These are phyloP conservation scores for Salix brachista DNA, from an alignment of 345 rosid genomes.

Conservation along the genomic window DNA sequence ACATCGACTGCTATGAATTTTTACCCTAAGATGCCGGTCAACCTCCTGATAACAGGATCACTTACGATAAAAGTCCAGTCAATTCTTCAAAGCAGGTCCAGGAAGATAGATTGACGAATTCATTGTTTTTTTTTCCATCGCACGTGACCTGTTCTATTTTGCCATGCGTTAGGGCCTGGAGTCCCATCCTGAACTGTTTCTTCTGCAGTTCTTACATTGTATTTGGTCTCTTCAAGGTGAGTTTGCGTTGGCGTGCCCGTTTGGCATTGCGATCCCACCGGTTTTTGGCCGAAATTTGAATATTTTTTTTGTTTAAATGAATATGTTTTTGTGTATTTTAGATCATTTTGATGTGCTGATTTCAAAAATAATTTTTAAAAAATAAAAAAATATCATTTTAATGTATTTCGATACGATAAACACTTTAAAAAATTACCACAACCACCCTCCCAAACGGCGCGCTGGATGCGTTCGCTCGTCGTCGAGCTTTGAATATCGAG, in stretches of 20 bases:
- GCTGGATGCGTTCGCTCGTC: neutral
- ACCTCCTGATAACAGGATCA: neutral
- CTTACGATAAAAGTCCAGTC: neutral
- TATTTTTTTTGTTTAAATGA: too few species aligned
- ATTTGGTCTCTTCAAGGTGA: constrained; percentile 16
- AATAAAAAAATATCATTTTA: too few species aligned
- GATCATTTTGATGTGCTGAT: too few species aligned
- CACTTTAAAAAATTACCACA: too few species aligned
- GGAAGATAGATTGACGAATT: neutral
- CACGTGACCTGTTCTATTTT: constrained; percentile 17
- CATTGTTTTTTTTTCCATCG: neutral
- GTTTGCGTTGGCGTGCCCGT: neutral
- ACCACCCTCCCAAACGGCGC: too few species aligned
- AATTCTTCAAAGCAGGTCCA: neutral
- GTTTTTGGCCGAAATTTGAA: too few species aligned
- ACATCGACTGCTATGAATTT: neutral
- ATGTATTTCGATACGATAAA: too few species aligned
- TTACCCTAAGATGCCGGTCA: neutral
- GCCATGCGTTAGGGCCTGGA: constrained; percentile 21
- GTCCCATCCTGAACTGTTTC: constrained; percentile 22
- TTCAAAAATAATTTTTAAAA: too few species aligned
- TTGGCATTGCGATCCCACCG: too few species aligned
- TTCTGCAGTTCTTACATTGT: constrained; percentile 19
- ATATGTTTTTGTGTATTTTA: too few species aligned
- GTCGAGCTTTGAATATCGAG: neutral